These are phyloP conservation scores for Colletotrichum shisoi DNA, from an alignment of 2,329 filamentous ascomycete genomes.

Conservation along the genomic window DNA sequence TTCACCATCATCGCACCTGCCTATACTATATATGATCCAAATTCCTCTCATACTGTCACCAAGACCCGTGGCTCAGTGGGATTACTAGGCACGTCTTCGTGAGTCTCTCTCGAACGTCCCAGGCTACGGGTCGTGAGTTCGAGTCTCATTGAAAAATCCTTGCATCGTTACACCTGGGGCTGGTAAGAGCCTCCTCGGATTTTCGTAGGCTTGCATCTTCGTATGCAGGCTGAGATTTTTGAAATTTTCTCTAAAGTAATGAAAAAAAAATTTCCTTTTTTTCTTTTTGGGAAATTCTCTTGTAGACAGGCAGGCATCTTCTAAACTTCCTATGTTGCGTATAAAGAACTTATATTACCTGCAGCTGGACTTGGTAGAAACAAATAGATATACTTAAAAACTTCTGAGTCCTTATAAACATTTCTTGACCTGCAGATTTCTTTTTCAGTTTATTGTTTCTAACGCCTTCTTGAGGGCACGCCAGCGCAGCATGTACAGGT, in stretches of 20 bases:
- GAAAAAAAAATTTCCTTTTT: too few species aligned
- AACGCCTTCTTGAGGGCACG: too few species aligned
- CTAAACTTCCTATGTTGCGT: too few species aligned
- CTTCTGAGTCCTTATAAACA: too few species aligned
- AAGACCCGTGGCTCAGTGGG: not conserved
- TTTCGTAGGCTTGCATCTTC: not conserved
- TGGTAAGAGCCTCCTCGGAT: conserved; percentile 5
- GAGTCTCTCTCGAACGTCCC: not conserved
- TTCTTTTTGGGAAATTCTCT: too few species aligned
- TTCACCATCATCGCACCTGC: not conserved
- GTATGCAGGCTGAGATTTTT: not conserved
- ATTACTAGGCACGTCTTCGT: not conserved
- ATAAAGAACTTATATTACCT: too few species aligned
- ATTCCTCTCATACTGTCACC: not conserved
- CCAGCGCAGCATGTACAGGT: too few species aligned
- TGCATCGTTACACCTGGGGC: conserved; percentile 2
- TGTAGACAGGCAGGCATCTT: too few species aligned
- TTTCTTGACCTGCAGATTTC: too few species aligned
- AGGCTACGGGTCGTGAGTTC: not conserved
- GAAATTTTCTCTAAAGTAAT: not conserved
- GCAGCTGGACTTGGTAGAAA: too few species aligned
- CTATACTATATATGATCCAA: not conserved
- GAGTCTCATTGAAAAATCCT: conserved; percentile 1
- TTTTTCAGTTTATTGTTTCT: too few species aligned
- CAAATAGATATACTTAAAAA: too few species aligned